These are phyloP conservation scores for Verruconis gallopava DNA, from an alignment of 2,329 filamentous ascomycete genomes.

Conservation along the genomic window DNA sequence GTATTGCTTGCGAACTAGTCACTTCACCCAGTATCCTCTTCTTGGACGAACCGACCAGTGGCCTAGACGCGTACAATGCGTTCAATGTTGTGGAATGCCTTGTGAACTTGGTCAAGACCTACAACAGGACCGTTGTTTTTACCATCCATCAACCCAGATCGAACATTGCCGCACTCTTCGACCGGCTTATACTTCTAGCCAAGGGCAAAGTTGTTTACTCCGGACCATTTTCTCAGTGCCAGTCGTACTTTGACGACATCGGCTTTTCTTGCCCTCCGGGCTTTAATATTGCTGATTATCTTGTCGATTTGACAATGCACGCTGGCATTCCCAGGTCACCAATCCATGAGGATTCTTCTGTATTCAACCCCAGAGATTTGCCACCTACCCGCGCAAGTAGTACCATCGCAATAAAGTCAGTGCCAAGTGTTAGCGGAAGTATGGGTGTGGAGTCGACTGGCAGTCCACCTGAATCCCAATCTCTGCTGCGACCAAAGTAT, in stretches of 20 bases:
- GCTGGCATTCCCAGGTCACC: constrained; percentile 49
- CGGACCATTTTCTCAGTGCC: constrained; percentile 76
- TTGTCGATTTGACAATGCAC: constrained; percentile 97
- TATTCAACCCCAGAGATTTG: constrained; percentile 49
- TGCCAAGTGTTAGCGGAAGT: constrained; percentile 69
- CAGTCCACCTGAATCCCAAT: constrained; percentile 47
- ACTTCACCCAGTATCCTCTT: constrained; percentile 96
- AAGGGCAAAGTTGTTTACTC: constrained; percentile 87
- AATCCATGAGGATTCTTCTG: constrained; percentile 42
- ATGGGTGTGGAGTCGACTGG: constrained; percentile 40
- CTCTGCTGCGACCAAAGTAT: constrained; percentile 50
- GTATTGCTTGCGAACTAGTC: constrained; percentile 93
- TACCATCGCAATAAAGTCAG: constrained; percentile 76
- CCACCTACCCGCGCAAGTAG: constrained; percentile 70
- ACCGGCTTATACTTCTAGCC: constrained; percentile 81
- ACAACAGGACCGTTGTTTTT: constrained; percentile 94
- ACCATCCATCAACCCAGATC: constrained; percentile 97
- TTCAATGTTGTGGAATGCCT: constrained; percentile 97
- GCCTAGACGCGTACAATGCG: constrained; percentile 90
- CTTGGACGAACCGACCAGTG: constrained; percentile 92
- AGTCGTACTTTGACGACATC: constrained; percentile 81
- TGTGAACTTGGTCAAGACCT: constrained; percentile 86
- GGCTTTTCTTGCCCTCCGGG: constrained; percentile 90
- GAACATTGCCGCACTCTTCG: constrained; percentile 95
- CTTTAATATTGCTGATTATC: constrained; percentile 97